These are phyloP conservation scores for Starmerella vaccinii DNA, from an alignment of 805 yeast genomes.

Conservation along the genomic window DNA sequence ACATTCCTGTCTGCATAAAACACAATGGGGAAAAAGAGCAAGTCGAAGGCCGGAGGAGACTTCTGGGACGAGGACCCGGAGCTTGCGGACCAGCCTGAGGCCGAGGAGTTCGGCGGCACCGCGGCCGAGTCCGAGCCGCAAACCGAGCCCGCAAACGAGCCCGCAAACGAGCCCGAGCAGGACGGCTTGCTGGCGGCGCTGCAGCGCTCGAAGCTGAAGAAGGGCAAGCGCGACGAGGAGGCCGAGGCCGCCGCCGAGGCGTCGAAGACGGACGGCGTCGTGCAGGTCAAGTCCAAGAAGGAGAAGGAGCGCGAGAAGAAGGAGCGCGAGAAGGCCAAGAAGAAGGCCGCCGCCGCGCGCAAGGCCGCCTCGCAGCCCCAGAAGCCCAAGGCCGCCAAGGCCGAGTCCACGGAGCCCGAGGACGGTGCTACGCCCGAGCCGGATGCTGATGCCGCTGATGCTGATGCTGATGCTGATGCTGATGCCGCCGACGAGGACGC, in stretches of 20 bases:
- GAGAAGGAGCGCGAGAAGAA: constrained; percentile 73
- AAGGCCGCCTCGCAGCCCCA: constrained; percentile 63
- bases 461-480: constrained; percentile 7
- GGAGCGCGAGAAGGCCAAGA: constrained; percentile 71
- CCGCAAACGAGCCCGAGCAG: constrained; percentile 21
- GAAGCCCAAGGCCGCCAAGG: constrained; percentile 30
- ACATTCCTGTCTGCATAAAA: too few relatives aligned
- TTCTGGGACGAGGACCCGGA: constrained; percentile 72
- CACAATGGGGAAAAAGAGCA: constrained; percentile 52
- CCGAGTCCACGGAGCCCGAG: constrained; percentile 28
- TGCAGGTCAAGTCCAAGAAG: constrained; percentile 88
- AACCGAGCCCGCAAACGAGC: constrained; percentile 28
- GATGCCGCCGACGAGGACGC: constrained; percentile 31
- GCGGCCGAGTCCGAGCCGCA: too few relatives aligned
- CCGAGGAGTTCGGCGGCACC: constrained; percentile 44
- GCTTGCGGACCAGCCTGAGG: constrained; percentile 40
- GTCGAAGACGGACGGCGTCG: constrained; percentile 43
- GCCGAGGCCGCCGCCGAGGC: constrained; percentile 31
- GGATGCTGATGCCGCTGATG: constrained; percentile 23
- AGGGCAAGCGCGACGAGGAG: constrained; percentile 55
- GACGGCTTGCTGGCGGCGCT: constrained; percentile 68
- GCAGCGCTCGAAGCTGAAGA: constrained; percentile 68
- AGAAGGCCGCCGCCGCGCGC: constrained; percentile 61
- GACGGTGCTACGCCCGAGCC: constrained; percentile 25
- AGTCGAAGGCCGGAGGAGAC: constrained; percentile 55